Conservation (phyloP, 2,329 filamentous ascomycete genomes). For the Colletotrichum brevisporum region DNA sequence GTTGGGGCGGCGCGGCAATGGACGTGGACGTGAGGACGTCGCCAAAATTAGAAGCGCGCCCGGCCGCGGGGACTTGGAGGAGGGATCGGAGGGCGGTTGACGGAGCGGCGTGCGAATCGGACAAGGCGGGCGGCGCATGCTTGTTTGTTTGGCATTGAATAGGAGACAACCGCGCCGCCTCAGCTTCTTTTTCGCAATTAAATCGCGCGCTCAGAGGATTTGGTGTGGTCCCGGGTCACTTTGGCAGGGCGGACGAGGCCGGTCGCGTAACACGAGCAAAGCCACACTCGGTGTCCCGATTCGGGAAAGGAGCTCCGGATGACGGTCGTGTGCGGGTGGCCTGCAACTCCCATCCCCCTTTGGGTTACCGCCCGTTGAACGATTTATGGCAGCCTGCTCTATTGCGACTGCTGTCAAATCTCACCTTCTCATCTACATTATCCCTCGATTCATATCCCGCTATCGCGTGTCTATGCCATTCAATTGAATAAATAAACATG, state of each 20-base stretch:
- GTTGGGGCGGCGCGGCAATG: not conserved
- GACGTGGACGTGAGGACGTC: not conserved
- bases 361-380: slow-evolving; percentile 7
- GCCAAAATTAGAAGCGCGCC: not conserved
- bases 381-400: slow-evolving; percentile 21
- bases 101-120: not conserved
- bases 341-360: slow-evolving; percentile 15
- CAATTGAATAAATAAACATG: slow-evolving; percentile 9
- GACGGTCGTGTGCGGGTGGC: slow-evolving; percentile 9
- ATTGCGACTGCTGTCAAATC: not conserved
- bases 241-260: slow-evolving; percentile 7
- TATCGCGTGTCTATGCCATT: slow-evolving; percentile 3
- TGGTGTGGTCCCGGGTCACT: not conserved
- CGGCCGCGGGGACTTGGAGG: not conserved
- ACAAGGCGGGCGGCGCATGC: not conserved
- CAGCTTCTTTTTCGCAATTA: not conserved
- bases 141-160: not conserved
- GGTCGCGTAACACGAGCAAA: slow-evolving; percentile 22
- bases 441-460: not conserved
- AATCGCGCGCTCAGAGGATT: not conserved
- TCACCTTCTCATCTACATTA: not conserved
- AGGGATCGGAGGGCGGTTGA: not conserved
- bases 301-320: slow-evolving; percentile 21
- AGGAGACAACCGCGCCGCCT: not conserved
- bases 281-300: slow-evolving; percentile 39